Evolutionary conservation across 495 filamentous ascomycete genomes (phyloP).

Genomic region (Podospora conica): DNA sequence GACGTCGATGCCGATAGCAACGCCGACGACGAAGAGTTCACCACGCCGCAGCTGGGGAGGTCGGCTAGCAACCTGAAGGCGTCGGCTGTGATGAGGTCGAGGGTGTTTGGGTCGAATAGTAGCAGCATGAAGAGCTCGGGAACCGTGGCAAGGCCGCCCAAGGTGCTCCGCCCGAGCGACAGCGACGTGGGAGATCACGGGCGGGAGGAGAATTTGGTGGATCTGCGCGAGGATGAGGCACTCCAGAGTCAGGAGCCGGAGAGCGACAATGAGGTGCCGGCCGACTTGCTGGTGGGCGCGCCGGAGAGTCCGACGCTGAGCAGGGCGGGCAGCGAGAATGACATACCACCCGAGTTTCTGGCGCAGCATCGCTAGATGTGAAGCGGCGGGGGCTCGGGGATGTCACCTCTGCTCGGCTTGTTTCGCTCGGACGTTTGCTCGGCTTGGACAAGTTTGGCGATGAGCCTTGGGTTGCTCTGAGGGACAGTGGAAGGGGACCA

Average conservation of each 20-base stretch:
- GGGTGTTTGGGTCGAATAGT: not conserved
- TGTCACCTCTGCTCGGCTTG: no score
- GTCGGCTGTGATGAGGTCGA: not conserved
- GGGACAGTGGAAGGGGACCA: no score
- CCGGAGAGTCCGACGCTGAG: conserved; percentile 7
- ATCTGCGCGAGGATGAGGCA: conserved; percentile 27
- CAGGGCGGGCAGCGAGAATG: conserved; percentile 30
- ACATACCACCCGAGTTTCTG: conserved; percentile 38
- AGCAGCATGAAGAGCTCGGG: conserved; percentile 2
- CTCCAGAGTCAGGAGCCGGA: conserved; percentile 5
- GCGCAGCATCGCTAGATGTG: conserved; percentile 24
- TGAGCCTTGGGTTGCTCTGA: no score
- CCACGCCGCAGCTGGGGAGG: conserved; percentile 16
- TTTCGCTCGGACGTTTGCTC: no score
- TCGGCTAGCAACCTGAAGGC: conserved; percentile 7
- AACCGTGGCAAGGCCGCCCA: not conserved
- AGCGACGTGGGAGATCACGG: conserved; percentile 26
- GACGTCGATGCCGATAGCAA: conserved; percentile 1
- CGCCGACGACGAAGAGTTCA: conserved; percentile 5
- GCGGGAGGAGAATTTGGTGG: conserved; percentile 31
- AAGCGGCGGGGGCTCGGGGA: no score
- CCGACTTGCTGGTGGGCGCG: conserved; percentile 24
- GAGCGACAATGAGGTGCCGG: conserved; percentile 37
- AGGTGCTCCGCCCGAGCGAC: not conserved
- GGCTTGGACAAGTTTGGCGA: no score